Evolutionary conservation across 2,329 filamentous ascomycete species (phyloP).

Genomic region (Aureobasidium uvarum): DNA sequence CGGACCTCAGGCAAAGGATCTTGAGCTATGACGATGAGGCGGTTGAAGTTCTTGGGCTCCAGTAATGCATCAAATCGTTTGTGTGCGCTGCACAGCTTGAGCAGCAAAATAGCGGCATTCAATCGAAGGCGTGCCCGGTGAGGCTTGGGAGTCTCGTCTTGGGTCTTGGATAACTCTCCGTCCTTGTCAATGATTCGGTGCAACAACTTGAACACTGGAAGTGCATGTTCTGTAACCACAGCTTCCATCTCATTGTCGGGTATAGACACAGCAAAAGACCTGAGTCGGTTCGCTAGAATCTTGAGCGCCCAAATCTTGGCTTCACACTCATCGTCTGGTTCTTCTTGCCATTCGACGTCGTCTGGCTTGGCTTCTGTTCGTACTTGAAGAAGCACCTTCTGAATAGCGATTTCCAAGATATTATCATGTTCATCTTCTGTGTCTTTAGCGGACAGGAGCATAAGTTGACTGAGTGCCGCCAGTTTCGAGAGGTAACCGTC

Average conservation of each 20-base stretch:
- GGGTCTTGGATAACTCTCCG: slow-evolving; percentile 74
- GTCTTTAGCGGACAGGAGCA: slow-evolving; percentile 69
- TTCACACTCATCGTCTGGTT: slow-evolving; percentile 74
- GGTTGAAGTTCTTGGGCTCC: slow-evolving; percentile 71
- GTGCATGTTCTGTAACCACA: slow-evolving; percentile 53
- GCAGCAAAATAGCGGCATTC: slow-evolving; percentile 69
- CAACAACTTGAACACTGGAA: slow-evolving; percentile 73
- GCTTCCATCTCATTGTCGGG: slow-evolving; percentile 44
- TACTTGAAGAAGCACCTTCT: slow-evolving; percentile 68
- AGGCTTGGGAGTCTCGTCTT: slow-evolving; percentile 67
- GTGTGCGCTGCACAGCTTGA: slow-evolving; percentile 74
- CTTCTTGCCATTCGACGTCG: slow-evolving; percentile 47
- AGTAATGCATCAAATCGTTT: slow-evolving; percentile 75
- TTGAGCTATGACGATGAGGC: slow-evolving; percentile 76
- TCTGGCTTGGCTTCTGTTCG: slow-evolving; percentile 54
- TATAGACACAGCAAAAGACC: slow-evolving; percentile 51
- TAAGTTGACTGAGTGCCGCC: slow-evolving; percentile 69
- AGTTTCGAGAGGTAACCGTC: slow-evolving; percentile 73
- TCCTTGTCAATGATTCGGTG: slow-evolving; percentile 70
- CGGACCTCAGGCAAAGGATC: slow-evolving; percentile 73
- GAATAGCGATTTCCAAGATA: slow-evolving; percentile 75
- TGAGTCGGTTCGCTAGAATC: slow-evolving; percentile 80
- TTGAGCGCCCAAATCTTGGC: slow-evolving; percentile 83
- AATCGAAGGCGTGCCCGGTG: slow-evolving; percentile 82
- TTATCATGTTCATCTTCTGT: slow-evolving; percentile 70